Conservation (phyloP, 441 rosid genomes). For the Daphne laureola region DNA sequence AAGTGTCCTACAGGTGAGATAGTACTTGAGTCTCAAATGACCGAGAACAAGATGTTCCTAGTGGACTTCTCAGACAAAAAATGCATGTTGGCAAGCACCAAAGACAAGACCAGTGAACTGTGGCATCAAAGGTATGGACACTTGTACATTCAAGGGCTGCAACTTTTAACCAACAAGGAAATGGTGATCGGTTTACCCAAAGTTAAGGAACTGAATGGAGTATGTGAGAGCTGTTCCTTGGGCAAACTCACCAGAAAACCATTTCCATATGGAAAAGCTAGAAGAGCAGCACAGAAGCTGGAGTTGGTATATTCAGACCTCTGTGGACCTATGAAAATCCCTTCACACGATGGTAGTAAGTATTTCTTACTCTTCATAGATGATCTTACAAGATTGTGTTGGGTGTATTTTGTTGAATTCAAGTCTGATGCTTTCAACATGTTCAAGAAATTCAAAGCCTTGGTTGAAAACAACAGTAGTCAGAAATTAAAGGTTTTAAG, state of each 20-base stretch:
- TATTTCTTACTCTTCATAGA: constrained; percentile 3
- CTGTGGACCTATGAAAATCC: background rate
- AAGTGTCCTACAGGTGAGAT: too few relatives aligned
- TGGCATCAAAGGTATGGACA: too few relatives aligned
- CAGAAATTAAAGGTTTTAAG: background rate
- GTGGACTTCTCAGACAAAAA: background rate
- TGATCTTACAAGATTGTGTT: constrained; percentile 3
- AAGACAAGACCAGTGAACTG: too few relatives aligned
- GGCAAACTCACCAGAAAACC: too few relatives aligned
- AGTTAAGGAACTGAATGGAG: background rate
- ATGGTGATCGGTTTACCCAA: background rate
- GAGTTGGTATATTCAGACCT: background rate
- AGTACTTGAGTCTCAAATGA: background rate
- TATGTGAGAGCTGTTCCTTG: background rate
- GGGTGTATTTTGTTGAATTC: constrained; percentile 1
- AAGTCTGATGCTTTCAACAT: constrained; percentile 5
- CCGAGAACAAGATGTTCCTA: background rate
- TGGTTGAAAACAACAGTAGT: constrained; percentile 2
- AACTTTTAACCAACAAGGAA: background rate
- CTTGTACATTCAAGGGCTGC: background rate
- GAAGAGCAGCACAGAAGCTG: background rate
- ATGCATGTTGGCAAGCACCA: too few relatives aligned
- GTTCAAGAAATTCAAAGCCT: constrained; percentile 10
- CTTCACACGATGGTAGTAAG: background rate
- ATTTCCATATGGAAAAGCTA: background rate